Base-by-base conservation (phyloP, 495 filamentous ascomycete genomes). In the Tuber umbilicatum region DNA sequence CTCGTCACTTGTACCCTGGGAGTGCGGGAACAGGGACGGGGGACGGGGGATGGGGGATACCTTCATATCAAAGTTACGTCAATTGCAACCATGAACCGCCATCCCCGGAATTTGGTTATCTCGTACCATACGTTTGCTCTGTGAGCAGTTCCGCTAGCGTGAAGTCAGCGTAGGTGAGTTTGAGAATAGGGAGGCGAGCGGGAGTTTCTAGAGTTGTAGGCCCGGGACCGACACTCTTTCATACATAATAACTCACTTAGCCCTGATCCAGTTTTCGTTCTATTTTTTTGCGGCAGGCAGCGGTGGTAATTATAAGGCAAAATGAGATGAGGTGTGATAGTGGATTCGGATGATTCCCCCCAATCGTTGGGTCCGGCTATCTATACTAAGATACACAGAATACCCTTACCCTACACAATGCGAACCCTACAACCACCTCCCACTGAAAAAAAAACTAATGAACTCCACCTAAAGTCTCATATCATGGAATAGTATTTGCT, bases 1-100 rank as follows among this genome's bases (percentile, higher is more conserved):
- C 55, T 35, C 55, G 12, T 31, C n/a, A 17, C 35, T 35, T n/a
- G 16, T 3, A 16, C 27, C 27, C 12, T 35, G 14, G 7, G 6
- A 38, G 21, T 16, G n/a, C n/a, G 38, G n/a, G n/a, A n/a, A n/a
- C n/a, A n/a, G 45, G 41, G 55, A 1, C 12, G 50, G 42, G 23
- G 16, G 31, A n/a, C n/a, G n/a, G n/a, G n/a, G 82, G 83, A 50
- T n/a, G n/a, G n/a, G n/a, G 82, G 83, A 50, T 82, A 90, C 90
- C 83, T 88, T 90, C 71, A 91, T 86, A 78, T 87, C 86, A 55
- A 94, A 27, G 85, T 88, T 27, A 86, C 85, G 17, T 87, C 86
- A 81, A 89, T 90, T 38, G 91, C 88, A 41, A 96, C 91, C 81
- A 97, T 92, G 86, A 99, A 99, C 74, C 95, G 89, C 90, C 92